Evolutionary conservation across 192 early-diverging fungal genomes (phyloP).

Genomic region (Linnemannia zychae): DNA sequence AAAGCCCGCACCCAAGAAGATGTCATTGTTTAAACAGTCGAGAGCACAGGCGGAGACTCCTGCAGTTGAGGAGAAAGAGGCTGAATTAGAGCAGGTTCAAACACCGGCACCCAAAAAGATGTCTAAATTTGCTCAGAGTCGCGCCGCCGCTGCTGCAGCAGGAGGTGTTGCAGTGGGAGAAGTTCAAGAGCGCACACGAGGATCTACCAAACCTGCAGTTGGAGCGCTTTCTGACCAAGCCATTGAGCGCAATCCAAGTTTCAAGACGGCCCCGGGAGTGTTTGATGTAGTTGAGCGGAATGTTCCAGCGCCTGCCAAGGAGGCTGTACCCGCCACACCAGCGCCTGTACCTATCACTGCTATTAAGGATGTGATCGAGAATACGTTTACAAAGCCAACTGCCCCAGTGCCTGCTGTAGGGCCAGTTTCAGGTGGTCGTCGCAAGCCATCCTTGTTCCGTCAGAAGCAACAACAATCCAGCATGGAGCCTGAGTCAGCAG

Average conservation of each 20-base stretch:
- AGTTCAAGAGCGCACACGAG: background rate
- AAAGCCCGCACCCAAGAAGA: conserved; percentile 39
- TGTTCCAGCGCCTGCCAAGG: background rate
- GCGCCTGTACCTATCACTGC: background rate
- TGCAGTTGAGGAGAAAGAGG: background rate
- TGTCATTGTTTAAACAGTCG: conserved; percentile 34
- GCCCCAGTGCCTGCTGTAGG: background rate
- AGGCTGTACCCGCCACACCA: background rate
- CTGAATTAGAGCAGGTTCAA: background rate
- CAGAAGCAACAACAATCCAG: conserved; percentile 12
- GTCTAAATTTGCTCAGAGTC: conserved; percentile 44
- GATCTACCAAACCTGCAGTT: conserved; percentile 1
- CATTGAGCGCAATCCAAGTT: conserved; percentile 17
- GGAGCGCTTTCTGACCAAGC: conserved; percentile 32
- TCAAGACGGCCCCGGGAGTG: conserved; percentile 9
- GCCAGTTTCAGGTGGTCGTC: conserved; percentile 5
- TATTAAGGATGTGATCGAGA: conserved; percentile 33
- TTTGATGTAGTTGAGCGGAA: conserved; percentile 23
- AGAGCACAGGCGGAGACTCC: conserved; percentile 4
- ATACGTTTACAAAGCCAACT: conserved; percentile 37
- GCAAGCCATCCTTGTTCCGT: conserved; percentile 41
- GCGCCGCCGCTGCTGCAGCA: conserved; percentile 39
- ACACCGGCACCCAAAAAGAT: conserved; percentile 27
- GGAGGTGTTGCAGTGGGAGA: background rate
- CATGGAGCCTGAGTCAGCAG: conserved; percentile 38